These are phyloP conservation scores for Yamadazyma epiphylla DNA, from an alignment of 1,139 yeast genomes.

Conservation along the genomic window DNA sequence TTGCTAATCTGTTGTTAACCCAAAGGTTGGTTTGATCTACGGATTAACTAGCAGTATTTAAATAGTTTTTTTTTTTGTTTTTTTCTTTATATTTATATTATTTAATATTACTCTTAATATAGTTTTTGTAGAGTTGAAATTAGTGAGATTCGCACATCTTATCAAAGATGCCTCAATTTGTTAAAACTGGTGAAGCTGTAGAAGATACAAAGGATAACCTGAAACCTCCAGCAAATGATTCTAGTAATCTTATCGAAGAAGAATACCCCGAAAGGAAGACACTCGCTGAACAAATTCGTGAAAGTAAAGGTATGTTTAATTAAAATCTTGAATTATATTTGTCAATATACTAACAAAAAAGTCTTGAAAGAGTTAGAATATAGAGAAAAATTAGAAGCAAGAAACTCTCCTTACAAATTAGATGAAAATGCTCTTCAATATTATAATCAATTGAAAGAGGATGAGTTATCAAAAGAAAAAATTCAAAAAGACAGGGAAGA, in stretches of 20 bases:
- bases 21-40: too few relatives aligned
- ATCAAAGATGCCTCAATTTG: background rate
- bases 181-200: background rate
- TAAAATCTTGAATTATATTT: too few relatives aligned
- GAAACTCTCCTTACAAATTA: constrained; percentile 36
- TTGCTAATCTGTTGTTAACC: too few relatives aligned
- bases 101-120: too few relatives aligned
- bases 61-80: too few relatives aligned
- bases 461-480: constrained; percentile 14
- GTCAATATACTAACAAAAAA: constrained; percentile 12
- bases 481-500: constrained; percentile 7
- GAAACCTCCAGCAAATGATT: background rate
- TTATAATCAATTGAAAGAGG: constrained; percentile 19
- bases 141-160: background rate
- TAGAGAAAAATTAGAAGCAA: constrained; percentile 28
- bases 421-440: constrained; percentile 27
- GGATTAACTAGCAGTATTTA: too few relatives aligned
- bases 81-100: too few relatives aligned
- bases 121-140: too few relatives aligned
- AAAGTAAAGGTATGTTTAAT: constrained; percentile 25
- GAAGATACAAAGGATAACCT: background rate
- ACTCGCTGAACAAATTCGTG: constrained; percentile 33
- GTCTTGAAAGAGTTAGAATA: constrained; percentile 29
- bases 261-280: constrained; percentile 23
- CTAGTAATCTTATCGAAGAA: constrained; percentile 5